These are phyloP conservation scores for Aspergillus fijiensis DNA, from an alignment of 2,329 filamentous ascomycete genomes.

Conservation along the genomic window DNA sequence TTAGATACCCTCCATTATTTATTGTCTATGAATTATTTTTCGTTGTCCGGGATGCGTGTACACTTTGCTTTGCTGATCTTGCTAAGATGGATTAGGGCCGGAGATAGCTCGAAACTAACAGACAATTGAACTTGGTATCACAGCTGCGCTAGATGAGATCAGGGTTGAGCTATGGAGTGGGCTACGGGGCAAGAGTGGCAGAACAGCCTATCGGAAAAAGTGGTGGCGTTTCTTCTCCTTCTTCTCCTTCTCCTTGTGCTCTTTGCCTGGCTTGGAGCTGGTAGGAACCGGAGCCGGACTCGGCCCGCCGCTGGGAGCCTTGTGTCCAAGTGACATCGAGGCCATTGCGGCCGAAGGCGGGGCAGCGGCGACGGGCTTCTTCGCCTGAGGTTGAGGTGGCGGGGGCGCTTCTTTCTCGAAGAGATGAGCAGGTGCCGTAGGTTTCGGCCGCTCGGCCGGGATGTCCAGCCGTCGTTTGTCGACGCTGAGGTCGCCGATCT, in stretches of 20 bases:
- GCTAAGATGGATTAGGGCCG: background rate
- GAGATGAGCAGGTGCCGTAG: constrained; percentile 80
- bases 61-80: no score
- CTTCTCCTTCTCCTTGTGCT: constrained; percentile 38
- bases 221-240: constrained; percentile 57
- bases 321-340: constrained; percentile 38
- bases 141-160: constrained; percentile 28
- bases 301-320: constrained; percentile 34
- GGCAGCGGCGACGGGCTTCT: constrained; percentile 23
- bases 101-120: constrained; percentile 8
- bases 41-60: no score
- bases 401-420: constrained; percentile 69
- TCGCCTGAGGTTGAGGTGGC: constrained; percentile 32
- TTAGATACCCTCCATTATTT: no score
- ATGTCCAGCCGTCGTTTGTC: constrained; percentile 76
- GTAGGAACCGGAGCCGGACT: constrained; percentile 29
- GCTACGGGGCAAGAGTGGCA: background rate
- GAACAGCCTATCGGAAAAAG: constrained; percentile 46
- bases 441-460: constrained; percentile 75
- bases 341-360: constrained; percentile 37
- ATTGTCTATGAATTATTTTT: background rate
- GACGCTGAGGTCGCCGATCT: constrained; percentile 74
- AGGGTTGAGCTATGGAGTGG: background rate
- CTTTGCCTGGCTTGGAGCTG: constrained; percentile 20
- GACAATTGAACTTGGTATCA: constrained; percentile 33